Evolutionary conservation across 2,329 filamentous ascomycete genomes (phyloP).

Genomic region (Aspergillus costaricaensis): DNA sequence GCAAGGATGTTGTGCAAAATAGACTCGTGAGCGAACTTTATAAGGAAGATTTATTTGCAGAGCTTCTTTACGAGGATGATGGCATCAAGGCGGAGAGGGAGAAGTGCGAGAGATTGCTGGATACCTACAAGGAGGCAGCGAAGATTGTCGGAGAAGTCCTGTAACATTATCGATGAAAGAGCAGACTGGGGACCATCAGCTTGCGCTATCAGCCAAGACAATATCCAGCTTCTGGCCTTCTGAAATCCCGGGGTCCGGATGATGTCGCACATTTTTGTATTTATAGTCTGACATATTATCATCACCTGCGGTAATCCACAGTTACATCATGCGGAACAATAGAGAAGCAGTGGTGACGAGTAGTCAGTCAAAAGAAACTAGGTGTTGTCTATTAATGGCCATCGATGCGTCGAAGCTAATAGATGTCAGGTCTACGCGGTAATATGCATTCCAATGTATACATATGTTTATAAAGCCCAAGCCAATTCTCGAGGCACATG

Average conservation of each 20-base stretch:
- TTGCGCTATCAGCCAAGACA: neutral
- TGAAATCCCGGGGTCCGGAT: neutral
- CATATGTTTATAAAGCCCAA: too few species aligned
- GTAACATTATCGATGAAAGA: constrained; percentile 45
- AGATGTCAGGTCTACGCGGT: too few species aligned
- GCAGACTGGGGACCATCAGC: neutral
- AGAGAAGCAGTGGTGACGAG: neutral
- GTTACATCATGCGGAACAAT: neutral
- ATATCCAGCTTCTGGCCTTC: too few species aligned
- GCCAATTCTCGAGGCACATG: too few species aligned
- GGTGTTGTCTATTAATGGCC: too few species aligned
- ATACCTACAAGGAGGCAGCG: constrained; percentile 94
- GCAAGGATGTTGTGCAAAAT: constrained; percentile 97
- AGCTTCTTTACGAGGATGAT: constrained; percentile 95
- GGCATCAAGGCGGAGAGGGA: constrained; percentile 95
- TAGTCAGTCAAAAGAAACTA: neutral
- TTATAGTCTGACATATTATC: constrained; percentile 4
- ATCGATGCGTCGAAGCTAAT: too few species aligned
- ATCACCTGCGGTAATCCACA: neutral
- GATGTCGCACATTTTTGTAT: neutral
- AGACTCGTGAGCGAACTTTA: constrained; percentile 93
- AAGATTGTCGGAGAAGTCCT: constrained; percentile 98
- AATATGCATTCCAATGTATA: too few species aligned
- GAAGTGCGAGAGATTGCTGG: constrained; percentile 94
- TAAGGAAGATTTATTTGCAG: constrained; percentile 85